Conservation (phyloP, 2,329 filamentous ascomycete genomes). For the Penicillium sclerotigenum region DNA sequence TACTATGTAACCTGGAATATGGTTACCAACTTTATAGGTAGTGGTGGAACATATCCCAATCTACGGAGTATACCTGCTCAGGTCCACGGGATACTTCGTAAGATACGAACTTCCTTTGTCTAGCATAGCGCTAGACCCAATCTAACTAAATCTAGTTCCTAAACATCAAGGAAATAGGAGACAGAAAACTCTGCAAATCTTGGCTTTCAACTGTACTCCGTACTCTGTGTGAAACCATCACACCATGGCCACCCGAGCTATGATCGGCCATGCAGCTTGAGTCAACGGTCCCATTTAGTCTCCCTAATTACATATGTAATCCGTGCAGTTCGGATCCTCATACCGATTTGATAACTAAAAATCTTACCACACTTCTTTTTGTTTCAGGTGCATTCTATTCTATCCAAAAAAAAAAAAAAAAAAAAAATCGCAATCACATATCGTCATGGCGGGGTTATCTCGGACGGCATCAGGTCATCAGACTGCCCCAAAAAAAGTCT, state of each 20-base stretch:
- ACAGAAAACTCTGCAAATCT: slow-evolving; percentile 9
- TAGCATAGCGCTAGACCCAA: slow-evolving; percentile 4
- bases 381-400: neutral
- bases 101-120: slow-evolving; percentile 7
- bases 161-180: neutral
- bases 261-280: slow-evolving; percentile 22
- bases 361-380: neutral
- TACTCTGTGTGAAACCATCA: slow-evolving; percentile 4
- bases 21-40: neutral
- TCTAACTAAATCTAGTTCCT: neutral
- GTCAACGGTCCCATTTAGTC: slow-evolving; percentile 4
- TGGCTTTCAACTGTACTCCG: neutral
- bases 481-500: neutral
- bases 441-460: slow-evolving; percentile 1
- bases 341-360: slow-evolving; percentile 10
- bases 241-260: slow-evolving; percentile 4
- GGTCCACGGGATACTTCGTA: neutral
- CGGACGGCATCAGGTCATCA: neutral
- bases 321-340: slow-evolving; percentile 18
- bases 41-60: neutral
- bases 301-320: slow-evolving; percentile 26
- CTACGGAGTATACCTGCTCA: neutral
- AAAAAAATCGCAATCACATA: neutral
- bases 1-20: neutral
- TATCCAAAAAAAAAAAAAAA: neutral